Evolutionary conservation across 2,329 filamentous ascomycete genomes (phyloP), one percentile per base, ranked within the genome.

Genomic region (Fusarium veterinarium): DNA sequence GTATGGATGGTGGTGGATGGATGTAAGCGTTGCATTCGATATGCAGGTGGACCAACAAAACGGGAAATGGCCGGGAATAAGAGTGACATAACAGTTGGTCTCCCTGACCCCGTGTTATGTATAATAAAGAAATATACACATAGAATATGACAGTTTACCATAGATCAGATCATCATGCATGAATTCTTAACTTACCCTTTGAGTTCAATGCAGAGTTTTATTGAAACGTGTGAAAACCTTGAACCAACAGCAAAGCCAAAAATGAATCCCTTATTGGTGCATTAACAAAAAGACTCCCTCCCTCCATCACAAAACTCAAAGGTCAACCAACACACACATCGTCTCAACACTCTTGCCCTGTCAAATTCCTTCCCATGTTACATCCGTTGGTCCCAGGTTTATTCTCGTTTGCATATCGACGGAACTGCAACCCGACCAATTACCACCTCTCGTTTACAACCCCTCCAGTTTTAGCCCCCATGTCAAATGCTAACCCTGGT

Each of bases 381-480:
- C 42, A 62, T 31, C 25, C 49, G 69, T 71, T 70, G 53, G 48
- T 49, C 35, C 69, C 53, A 33, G 65, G 60, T 28, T 71, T 28
- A 19, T 56, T 30, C 31, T 51, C 53, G 33, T 31, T 40, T 45
- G 35, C 11, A 42, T n/a, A 30, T 44, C 40, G n/a, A 61, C 62
- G 61, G 64, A 51, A 17, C 9, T 30, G 5, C 41, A 45, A 31
- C 64, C 62, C 69, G 52, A 25, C 56, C 56, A 53, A 35, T 35
- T 2, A 10, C 3, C 10, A 16, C 10, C 2, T 28, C 49, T 40
- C 33, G 23, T 4, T 19, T 35, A 44, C 30, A 35, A 17, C n/a
- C 52, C 52, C 37, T 44, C 20, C 35, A 41, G 52, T 44, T 20
- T 33, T 48, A 25, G 19, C 8, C 40, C 53, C 53, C 40, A 48